Evolutionary conservation across 306 rosid species (phyloP).

Genomic region (Pyrus bretschneideri): DNA sequence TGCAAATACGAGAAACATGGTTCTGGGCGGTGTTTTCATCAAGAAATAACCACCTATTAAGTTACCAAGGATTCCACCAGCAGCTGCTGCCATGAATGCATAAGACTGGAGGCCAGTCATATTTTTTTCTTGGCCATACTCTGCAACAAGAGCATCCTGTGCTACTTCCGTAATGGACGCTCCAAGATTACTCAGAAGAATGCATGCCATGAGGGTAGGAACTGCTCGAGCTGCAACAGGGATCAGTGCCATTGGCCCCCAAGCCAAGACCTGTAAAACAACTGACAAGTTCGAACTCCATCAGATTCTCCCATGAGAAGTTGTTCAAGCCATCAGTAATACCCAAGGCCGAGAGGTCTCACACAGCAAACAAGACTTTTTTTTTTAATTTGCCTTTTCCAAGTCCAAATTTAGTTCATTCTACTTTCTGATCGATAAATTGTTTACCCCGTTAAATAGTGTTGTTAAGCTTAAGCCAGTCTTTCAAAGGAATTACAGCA

Average conservation of each 20-base stretch:
- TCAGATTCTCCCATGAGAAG: slow-evolving; percentile 5
- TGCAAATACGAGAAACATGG: slow-evolving; percentile 55
- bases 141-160: slow-evolving; percentile 89
- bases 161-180: slow-evolving; percentile 89
- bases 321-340: background rate
- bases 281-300: slow-evolving; percentile 46
- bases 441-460: background rate
- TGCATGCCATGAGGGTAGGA: slow-evolving; percentile 45
- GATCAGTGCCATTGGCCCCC: slow-evolving; percentile 64
- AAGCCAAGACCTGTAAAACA: slow-evolving; percentile 72
- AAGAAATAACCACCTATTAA: slow-evolving; percentile 65
- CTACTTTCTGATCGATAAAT: background rate
- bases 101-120: slow-evolving; percentile 70
- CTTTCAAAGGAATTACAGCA: background rate
- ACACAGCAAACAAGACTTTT: background rate
- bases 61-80: slow-evolving; percentile 86
- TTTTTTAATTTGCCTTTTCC: background rate
- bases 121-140: slow-evolving; percentile 63
- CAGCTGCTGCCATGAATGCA: slow-evolving; percentile 78
- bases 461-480: background rate
- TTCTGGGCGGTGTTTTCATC: slow-evolving; percentile 49
- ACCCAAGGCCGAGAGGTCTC: background rate
- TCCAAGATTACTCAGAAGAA: slow-evolving; percentile 80
- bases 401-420: background rate
- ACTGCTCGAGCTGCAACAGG: slow-evolving; percentile 54